phyloP scores from a whole-genome alignment of 1,139 yeast species.

The Magnusiomyces tetraspermus region DNA sequence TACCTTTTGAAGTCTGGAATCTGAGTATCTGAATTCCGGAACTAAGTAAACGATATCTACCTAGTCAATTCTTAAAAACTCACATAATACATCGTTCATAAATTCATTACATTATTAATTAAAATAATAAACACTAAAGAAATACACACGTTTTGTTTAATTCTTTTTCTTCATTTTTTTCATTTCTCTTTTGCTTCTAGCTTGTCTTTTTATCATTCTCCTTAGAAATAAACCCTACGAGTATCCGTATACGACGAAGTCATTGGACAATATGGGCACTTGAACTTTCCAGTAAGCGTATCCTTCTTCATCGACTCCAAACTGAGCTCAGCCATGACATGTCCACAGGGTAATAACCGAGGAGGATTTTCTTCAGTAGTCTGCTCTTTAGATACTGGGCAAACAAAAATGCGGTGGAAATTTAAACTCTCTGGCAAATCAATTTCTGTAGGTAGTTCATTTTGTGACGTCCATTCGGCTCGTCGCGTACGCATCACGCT shows the following conservation, averaged over 20 bases:
- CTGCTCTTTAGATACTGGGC: conserved; percentile 87
- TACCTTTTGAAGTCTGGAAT: too few species aligned
- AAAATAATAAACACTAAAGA: not conserved
- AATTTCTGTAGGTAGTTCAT: conserved; percentile 54
- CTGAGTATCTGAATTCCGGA: too few species aligned
- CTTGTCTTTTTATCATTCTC: too few species aligned
- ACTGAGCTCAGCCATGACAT: conserved; percentile 47
- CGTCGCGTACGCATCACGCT: conserved; percentile 40
- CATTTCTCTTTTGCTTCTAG: too few species aligned
- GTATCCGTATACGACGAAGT: conserved; percentile 27
- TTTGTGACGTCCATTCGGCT: conserved; percentile 47
- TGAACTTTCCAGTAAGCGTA: conserved; percentile 36
- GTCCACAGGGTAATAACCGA: conserved; percentile 55
- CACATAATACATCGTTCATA: too few species aligned
- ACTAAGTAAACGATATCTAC: too few species aligned
- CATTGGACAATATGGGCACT: conserved; percentile 62
- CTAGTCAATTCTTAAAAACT: too few species aligned
- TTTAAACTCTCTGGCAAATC: conserved; percentile 42
- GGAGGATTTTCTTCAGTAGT: conserved; percentile 53
- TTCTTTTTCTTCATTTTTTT: too few species aligned
- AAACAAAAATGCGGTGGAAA: conserved; percentile 80
- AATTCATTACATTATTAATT: too few species aligned
- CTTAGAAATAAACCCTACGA: conserved; percentile 25
- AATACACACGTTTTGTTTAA: too few species aligned
- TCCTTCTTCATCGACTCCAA: conserved; percentile 35